phyloP scores from a whole-genome alignment of 2,329 filamentous ascomycete species.

The Cytospora mali region DNA sequence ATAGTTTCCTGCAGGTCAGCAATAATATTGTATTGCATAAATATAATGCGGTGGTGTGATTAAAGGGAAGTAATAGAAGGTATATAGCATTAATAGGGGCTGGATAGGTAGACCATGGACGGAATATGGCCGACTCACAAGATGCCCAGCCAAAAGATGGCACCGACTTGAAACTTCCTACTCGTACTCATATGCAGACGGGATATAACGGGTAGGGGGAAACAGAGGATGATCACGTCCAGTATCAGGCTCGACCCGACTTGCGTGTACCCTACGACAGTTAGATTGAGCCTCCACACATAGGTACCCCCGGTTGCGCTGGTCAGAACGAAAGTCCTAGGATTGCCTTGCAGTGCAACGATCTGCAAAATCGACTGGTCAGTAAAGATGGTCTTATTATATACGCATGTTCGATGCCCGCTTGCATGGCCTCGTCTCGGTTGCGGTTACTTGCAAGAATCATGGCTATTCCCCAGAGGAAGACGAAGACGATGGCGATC shows the following conservation, averaged over 20 bases:
- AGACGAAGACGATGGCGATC: constrained; percentile 2
- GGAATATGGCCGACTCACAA: constrained; percentile 1
- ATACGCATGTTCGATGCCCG: too few species aligned
- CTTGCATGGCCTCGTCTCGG: neutral
- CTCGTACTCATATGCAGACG: neutral
- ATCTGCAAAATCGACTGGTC: neutral
- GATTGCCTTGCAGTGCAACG: neutral
- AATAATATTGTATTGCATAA: too few species aligned
- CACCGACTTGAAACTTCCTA: constrained; percentile 6
- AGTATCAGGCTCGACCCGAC: constrained; percentile 3
- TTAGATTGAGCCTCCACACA: neutral
- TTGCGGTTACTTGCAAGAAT: neutral
- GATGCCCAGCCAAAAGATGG: constrained; percentile 4
- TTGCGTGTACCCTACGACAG: neutral
- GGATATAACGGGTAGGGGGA: constrained; percentile 2
- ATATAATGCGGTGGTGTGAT: too few species aligned
- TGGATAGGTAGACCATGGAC: neutral
- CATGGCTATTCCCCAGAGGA: neutral
- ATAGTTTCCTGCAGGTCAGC: too few species aligned
- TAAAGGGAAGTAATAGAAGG: too few species aligned
- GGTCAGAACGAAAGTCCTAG: neutral
- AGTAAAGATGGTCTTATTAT: neutral
- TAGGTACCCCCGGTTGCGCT: neutral
- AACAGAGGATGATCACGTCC: neutral
- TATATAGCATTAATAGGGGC: too few species aligned